These are phyloP conservation scores for Phytopythium delawarense DNA, from an alignment of 352 stramenopile genomes.

Conservation along the genomic window DNA sequence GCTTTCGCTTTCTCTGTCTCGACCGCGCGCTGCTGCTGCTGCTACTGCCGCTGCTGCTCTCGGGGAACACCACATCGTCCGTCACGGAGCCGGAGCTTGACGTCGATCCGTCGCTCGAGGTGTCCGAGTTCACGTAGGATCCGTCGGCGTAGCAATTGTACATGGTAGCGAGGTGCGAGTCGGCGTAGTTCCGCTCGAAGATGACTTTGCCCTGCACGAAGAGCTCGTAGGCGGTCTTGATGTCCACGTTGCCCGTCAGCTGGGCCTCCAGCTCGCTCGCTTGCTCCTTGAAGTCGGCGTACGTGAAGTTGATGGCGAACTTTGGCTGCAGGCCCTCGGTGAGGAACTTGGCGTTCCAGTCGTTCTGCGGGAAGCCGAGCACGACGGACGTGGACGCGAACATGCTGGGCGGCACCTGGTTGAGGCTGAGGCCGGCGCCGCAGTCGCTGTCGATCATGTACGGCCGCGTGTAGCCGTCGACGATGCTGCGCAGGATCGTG, in stretches of 20 bases:
- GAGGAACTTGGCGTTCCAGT: conserved; percentile 36
- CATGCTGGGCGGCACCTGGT: conserved; percentile 17
- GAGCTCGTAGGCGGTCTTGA: conserved; percentile 26
- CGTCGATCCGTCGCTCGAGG: background rate
- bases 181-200: conserved; percentile 20
- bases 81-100: background rate
- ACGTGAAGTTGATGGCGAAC: conserved; percentile 15
- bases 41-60: background rate
- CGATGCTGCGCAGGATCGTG: conserved; percentile 18
- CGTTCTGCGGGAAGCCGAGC: conserved; percentile 28
- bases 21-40: background rate
- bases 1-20: background rate
- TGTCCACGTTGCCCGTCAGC: conserved; percentile 1
- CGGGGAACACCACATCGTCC: background rate
- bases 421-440: conserved; percentile 12
- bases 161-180: conserved; percentile 7
- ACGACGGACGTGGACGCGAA: conserved; percentile 32
- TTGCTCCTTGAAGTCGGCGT: conserved; percentile 5
- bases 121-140: background rate
- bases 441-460: conserved; percentile 26
- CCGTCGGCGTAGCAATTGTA: conserved; percentile 9
- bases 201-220: conserved; percentile 36
- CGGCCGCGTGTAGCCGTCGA: conserved; percentile 12
- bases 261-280: conserved; percentile 13
- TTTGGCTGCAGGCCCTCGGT: conserved; percentile 14